Evolutionary conservation across 2,329 filamentous ascomycete genomes (phyloP), one percentile per base, ranked within the genome.

Genomic region (Bipolaris victoriae): DNA sequence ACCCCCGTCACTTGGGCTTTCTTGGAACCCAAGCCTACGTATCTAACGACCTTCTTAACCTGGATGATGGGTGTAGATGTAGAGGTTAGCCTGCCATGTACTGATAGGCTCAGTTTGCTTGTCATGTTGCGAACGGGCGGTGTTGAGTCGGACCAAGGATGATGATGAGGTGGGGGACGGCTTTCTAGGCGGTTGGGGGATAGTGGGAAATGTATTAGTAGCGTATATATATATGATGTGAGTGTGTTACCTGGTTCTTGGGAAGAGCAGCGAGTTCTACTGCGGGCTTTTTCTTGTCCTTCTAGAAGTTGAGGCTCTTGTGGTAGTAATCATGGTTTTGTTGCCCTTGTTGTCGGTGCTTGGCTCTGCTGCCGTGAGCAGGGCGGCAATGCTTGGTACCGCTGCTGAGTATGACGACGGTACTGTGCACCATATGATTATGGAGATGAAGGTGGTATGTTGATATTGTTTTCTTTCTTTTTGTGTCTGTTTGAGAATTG

Each of bases 361-460:
- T 13, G 62, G 61, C 57, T 64, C 65, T 24, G 57, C 62, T 49
- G 40, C 67, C 13, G 43, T 67, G 40, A 65, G 64, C 33, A 68
- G 53, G 43, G 66, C 61, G 16, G 64, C 67, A 47, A 64, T 63
- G 29, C 53, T 68, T 43, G 65, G 66, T 43, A 61, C 64, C n/a
- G 61, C 65, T 6, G 67, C 71, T 48, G 65, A 75, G 46, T 76
- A 75, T 60, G 70, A 72, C 15, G 72, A 71, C 39, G 73, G 73
- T 13, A 61, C 67, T 26, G 70, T 76, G 10, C 74, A 76, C 52
- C 65, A 71, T 48, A 65, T 53, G 35, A 75, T 76, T 51, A 72
- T 75, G 69, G 62, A 60, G 24, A 66, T 72, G 61, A 76, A 76
- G 62, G 61, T 67, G 52, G 67, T 67, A 50, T 49, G 50, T n/a